A percentile compares a stretch with the other conserved stretches of the same genome.
Evolutionary conservation across 1,139 yeast species (phyloP).

Genomic region (Yamadazyma taylorii): DNA sequence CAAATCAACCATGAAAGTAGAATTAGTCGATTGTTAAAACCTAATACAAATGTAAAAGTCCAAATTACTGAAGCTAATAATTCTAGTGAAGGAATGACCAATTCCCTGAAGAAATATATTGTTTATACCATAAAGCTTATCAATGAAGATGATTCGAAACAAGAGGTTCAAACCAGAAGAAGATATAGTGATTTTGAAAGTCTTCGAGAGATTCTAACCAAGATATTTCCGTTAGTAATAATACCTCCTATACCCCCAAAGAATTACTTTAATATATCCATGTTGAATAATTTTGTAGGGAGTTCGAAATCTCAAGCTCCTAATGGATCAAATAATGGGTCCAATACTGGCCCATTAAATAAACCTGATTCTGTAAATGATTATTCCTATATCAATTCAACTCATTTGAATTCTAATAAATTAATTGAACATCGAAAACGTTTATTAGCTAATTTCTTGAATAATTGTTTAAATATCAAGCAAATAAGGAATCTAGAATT

Average conservation of each 20-base stretch:
- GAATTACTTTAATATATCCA: slow-evolving; percentile 50
- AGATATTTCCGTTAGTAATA: slow-evolving; percentile 76
- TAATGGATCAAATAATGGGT: slow-evolving; percentile 4
- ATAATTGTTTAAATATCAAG: slow-evolving; percentile 64
- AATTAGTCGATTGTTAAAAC: slow-evolving; percentile 35
- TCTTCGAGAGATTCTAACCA: slow-evolving; percentile 65
- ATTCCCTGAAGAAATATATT: slow-evolving; percentile 63
- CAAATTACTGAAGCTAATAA: slow-evolving; percentile 76
- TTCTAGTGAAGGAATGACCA: slow-evolving; percentile 67
- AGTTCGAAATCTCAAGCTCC: slow-evolving; percentile 6
- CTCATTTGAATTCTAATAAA: slow-evolving; percentile 41
- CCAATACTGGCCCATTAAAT: slow-evolving; percentile 2
- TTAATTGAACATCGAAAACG: slow-evolving; percentile 68
- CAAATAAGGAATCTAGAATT: slow-evolving; percentile 60
- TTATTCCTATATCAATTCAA: slow-evolving; percentile 46
- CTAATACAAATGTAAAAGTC: slow-evolving; percentile 37
- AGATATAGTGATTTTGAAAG: slow-evolving; percentile 92
- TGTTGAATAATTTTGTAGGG: slow-evolving; percentile 37
- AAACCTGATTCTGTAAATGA: slow-evolving; percentile 11
- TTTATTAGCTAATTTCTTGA: slow-evolving; percentile 72
- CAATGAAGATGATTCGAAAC: slow-evolving; percentile 28
- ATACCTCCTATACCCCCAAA: slow-evolving; percentile 97
- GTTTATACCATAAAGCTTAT: slow-evolving; percentile 74
- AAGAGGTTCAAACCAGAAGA: slow-evolving; percentile 66
- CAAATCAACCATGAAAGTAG: slow-evolving; percentile 40